These are phyloP conservation scores for Penicillium malachiteum DNA, from an alignment of 495 filamentous ascomycete genomes.

Conservation along the genomic window DNA sequence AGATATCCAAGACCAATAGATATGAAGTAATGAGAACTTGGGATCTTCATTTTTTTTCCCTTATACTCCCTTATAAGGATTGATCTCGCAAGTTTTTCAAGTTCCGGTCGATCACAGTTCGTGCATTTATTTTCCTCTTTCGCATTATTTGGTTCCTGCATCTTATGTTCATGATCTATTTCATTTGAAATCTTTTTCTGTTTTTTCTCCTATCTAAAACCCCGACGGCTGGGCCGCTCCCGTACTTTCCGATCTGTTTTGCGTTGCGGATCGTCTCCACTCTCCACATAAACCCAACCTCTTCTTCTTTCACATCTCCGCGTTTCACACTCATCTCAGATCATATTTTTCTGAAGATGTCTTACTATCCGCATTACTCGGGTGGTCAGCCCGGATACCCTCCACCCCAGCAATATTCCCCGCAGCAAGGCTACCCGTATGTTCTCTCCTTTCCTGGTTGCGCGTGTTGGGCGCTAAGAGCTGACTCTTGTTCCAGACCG, in stretches of 20 bases:
- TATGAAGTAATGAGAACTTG: not conserved
- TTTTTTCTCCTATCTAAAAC: not conserved
- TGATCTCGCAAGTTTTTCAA: conserved; percentile 1
- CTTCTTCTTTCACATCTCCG: not conserved
- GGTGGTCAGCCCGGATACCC: conserved; percentile 49
- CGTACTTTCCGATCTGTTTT: conserved; percentile 23
- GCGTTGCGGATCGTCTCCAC: conserved; percentile 16
- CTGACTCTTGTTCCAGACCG: conserved; percentile 23
- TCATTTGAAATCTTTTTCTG: not conserved
- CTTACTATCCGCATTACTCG: conserved; percentile 50
- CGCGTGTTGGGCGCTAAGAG: not conserved
- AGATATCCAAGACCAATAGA: conserved; percentile 9
- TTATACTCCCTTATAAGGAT: conserved; percentile 4
- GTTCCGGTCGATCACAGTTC: conserved; percentile 12
- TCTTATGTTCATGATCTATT: not conserved
- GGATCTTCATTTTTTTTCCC: not conserved
- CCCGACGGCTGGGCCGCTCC: conserved; percentile 16
- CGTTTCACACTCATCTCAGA: conserved; percentile 2
- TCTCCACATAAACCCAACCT: conserved; percentile 19
- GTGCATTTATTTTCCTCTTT: not conserved
- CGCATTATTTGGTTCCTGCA: not conserved
- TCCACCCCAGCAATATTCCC: conserved; percentile 42
- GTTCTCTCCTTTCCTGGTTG: conserved; percentile 20
- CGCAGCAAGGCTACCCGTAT: conserved; percentile 39
- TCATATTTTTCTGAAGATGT: conserved; percentile 33